These are phyloP conservation scores for Cyberlindnera mycetangii DNA, from an alignment of 805 yeast species.

Conservation along the genomic window DNA sequence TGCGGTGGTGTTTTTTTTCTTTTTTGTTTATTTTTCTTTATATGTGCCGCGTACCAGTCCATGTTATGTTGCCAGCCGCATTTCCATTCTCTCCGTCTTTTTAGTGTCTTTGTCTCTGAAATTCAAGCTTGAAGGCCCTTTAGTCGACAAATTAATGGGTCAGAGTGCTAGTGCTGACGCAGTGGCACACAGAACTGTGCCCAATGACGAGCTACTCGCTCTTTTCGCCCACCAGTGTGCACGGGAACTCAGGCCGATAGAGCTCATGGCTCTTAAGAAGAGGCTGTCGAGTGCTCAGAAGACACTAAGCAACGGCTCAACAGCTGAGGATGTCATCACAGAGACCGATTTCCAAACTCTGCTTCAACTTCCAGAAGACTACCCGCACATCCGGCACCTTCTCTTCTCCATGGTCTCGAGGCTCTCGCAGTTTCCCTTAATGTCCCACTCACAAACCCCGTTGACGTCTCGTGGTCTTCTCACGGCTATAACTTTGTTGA, in stretches of 20 bases:
- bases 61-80: background rate
- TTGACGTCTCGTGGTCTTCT: conserved; percentile 39
- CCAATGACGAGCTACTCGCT: conserved; percentile 24
- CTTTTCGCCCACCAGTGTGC: conserved; percentile 33
- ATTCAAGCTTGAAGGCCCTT: background rate
- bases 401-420: conserved; percentile 40
- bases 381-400: conserved; percentile 30
- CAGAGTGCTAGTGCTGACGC: conserved; percentile 21
- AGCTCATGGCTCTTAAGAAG: conserved; percentile 30
- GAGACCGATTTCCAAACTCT: conserved; percentile 28
- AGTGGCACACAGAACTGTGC: conserved; percentile 9
- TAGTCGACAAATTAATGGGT: conserved; percentile 21
- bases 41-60: background rate
- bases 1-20: background rate
- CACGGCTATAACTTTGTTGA: conserved; percentile 43
- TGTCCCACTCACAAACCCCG: conserved; percentile 21
- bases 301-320: conserved; percentile 2
- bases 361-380: conserved; percentile 36
- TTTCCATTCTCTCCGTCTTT: background rate
- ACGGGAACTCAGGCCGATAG: conserved; percentile 33
- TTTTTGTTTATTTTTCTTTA: background rate
- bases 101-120: background rate
- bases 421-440: conserved; percentile 49
- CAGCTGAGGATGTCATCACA: background rate
- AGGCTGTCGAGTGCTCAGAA: conserved; percentile 23